These are phyloP conservation scores for Paramecium pentaurelia DNA, from an alignment of 73 alveolate genomes.

Conservation along the genomic window DNA sequence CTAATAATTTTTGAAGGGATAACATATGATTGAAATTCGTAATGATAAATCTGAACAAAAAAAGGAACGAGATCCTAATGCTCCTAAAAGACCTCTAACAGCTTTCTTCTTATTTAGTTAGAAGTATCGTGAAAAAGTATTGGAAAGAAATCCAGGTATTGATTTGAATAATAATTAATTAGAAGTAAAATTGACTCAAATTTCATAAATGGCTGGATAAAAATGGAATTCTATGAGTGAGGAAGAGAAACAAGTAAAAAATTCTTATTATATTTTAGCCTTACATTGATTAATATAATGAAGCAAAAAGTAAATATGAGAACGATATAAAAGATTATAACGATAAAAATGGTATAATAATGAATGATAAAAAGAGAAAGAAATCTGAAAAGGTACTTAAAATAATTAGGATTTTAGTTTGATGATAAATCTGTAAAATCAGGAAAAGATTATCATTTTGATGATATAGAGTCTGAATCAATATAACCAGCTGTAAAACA, in stretches of 20 bases:
- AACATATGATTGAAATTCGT: neutral
- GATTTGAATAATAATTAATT: neutral
- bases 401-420: neutral
- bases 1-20: neutral
- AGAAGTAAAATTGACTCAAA: neutral
- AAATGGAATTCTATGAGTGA: neutral
- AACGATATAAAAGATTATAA: neutral
- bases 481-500: neutral
- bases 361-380: neutral
- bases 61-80: neutral
- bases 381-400: neutral
- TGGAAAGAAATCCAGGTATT: neutral
- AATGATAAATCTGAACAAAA: neutral
- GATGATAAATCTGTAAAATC: neutral
- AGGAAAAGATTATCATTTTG: neutral
- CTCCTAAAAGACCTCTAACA: neutral
- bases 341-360: neutral
- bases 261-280: neutral
- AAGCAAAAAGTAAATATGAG: neutral
- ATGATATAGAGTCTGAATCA: neutral
- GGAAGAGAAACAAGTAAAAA: neutral
- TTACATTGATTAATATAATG: neutral
- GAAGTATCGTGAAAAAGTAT: neutral
- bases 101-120: neutral
- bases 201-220: neutral